These are phyloP conservation scores for Rhododendron molle DNA, from an alignment of 148 eudicot genomes.

Conservation along the genomic window DNA sequence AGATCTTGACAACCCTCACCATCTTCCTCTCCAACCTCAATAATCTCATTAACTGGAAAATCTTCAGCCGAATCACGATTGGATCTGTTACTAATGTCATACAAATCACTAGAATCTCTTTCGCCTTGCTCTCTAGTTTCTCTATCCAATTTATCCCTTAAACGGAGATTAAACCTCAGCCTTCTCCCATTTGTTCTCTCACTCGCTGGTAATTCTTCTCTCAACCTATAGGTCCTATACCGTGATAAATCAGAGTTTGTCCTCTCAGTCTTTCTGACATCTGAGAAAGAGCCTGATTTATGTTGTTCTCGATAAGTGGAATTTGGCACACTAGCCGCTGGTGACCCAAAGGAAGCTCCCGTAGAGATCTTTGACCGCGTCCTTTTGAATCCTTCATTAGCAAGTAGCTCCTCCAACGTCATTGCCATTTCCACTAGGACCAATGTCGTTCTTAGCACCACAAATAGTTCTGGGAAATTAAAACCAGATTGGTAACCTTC, in stretches of 20 bases:
- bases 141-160: constrained; percentile 12
- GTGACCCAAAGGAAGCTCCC: constrained; percentile 20
- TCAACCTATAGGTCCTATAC: constrained; percentile 6
- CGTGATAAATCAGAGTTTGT: constrained; percentile 28
- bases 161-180: constrained; percentile 11
- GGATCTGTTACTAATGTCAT: constrained; percentile 10
- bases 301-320: constrained; percentile 11
- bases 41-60: constrained; percentile 13
- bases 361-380: constrained; percentile 20
- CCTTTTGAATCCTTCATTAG: constrained; percentile 43
- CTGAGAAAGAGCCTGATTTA: constrained; percentile 9
- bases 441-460: neutral
- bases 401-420: constrained; percentile 51
- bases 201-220: constrained; percentile 20
- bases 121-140: constrained; percentile 15
- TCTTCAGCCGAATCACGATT: constrained; percentile 6
- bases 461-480: constrained; percentile 2
- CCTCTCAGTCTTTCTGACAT: constrained; percentile 27
- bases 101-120: constrained; percentile 14
- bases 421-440: constrained; percentile 32
- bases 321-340: constrained; percentile 14
- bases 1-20: constrained; percentile 21
- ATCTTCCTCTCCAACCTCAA: constrained; percentile 21
- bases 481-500: neutral
- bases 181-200: constrained; percentile 14